Percentiles rank a stretch among this genome's conserved stretches.
phyloP scores from a whole-genome alignment of 169 alveolate genomes.

The Babesia ovis region DNA sequence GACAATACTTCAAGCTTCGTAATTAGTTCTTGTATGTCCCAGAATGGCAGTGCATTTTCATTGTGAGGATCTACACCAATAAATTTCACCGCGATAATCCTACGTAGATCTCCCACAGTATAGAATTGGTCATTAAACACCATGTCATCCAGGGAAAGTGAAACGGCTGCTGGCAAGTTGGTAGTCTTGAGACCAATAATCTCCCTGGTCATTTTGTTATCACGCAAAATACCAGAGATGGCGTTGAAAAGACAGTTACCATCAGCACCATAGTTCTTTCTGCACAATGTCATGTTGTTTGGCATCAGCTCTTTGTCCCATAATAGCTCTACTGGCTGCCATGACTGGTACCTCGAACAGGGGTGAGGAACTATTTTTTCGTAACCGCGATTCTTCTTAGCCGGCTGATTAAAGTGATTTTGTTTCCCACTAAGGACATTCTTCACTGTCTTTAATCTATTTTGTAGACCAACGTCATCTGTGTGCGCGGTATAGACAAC shows the following conservation, averaged over 20 bases:
- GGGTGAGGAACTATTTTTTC: neutral
- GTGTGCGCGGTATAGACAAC: neutral
- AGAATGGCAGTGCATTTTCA: constrained; percentile 25
- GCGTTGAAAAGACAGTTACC: constrained; percentile 60
- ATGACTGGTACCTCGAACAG: neutral
- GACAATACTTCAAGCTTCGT: constrained; percentile 30
- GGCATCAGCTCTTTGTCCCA: constrained; percentile 6
- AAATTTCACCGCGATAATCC: constrained; percentile 34
- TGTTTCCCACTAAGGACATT: too few species aligned
- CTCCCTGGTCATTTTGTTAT: constrained; percentile 12
- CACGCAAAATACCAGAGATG: constrained; percentile 44
- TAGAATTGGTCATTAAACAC: constrained; percentile 9
- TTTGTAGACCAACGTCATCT: too few species aligned
- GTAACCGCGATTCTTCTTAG: too few species aligned
- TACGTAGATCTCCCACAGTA: constrained; percentile 41
- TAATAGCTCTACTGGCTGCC: neutral
- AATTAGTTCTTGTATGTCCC: constrained; percentile 19
- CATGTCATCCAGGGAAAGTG: constrained; percentile 19
- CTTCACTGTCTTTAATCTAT: too few species aligned
- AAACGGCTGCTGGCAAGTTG: constrained; percentile 12
- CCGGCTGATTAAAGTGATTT: too few species aligned
- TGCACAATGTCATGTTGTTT: constrained; percentile 11
- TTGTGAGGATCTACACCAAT: constrained; percentile 60
- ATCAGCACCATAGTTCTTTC: constrained; percentile 55
- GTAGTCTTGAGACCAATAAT: neutral